These are phyloP conservation scores for Moesziomyces aphidis DNA, from an alignment of 1,284 basidiomycete species.

Conservation along the genomic window DNA sequence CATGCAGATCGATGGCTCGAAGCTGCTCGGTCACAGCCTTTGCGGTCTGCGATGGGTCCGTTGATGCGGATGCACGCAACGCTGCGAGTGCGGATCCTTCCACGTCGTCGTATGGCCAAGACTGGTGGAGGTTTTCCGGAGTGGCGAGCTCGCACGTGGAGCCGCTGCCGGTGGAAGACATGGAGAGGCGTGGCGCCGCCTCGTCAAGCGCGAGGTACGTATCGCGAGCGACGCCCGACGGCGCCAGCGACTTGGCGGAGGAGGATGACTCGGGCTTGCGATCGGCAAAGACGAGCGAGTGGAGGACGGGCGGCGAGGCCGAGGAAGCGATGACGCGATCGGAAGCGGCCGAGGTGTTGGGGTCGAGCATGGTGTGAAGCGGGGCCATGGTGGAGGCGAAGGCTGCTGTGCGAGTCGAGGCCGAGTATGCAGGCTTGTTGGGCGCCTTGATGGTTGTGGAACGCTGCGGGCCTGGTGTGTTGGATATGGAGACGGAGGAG, in stretches of 20 bases:
- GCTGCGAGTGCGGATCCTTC: constrained; percentile 16
- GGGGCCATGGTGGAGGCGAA: background rate
- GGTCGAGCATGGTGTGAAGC: background rate
- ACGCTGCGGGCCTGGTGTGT: constrained; percentile 8
- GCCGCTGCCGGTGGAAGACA: constrained; percentile 49
- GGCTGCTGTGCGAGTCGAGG: background rate
- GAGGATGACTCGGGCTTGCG: background rate
- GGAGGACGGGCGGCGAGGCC: constrained; percentile 21
- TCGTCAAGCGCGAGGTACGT: constrained; percentile 12
- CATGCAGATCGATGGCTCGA: background rate
- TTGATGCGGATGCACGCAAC: constrained; percentile 8
- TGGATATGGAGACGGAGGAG: background rate
- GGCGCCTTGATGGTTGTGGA: constrained; percentile 26
- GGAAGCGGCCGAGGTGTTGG: constrained; percentile 1
- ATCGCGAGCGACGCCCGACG: constrained; percentile 2
- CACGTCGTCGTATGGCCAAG: constrained; percentile 25
- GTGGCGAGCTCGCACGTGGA: constrained; percentile 46
- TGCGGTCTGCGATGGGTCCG: background rate
- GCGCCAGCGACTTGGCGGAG: background rate
- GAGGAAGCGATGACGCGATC: background rate
- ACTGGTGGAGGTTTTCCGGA: constrained; percentile 39
- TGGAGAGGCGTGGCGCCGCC: constrained; percentile 47
- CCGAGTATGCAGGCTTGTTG: constrained; percentile 1
- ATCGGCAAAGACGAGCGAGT: constrained; percentile 13
- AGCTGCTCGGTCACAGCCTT: constrained; percentile 2